These are phyloP conservation scores for Gymnopilus junonius DNA, from an alignment of 768 basidiomycete genomes.

Conservation along the genomic window DNA sequence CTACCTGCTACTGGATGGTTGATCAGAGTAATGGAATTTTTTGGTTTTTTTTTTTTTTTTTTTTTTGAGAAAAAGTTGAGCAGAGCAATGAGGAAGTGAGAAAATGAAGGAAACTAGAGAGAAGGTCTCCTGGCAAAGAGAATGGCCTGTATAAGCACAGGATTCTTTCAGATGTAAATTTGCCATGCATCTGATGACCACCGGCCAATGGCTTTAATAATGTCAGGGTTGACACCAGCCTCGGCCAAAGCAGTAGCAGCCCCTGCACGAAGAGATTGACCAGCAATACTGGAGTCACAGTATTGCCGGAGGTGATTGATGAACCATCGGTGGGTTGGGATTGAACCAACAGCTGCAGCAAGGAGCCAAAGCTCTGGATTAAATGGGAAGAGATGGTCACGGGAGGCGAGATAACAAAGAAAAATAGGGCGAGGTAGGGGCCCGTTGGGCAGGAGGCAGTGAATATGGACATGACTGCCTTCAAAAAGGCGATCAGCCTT, in stretches of 20 bases:
- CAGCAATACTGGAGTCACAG: neutral
- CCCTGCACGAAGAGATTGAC: neutral
- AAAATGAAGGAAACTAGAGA: too few relatives aligned
- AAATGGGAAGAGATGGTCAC: slow-evolving; percentile 1
- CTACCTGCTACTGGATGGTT: too few relatives aligned
- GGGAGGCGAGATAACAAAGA: neutral
- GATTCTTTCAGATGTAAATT: neutral
- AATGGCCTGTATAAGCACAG: neutral
- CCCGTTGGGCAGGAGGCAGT: too few relatives aligned
- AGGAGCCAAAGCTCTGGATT: slow-evolving; percentile 16
- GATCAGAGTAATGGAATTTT: too few relatives aligned
- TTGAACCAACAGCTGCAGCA: neutral
- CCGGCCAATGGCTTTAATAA: neutral
- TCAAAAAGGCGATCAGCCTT: slow-evolving; percentile 33
- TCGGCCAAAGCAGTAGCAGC: neutral
- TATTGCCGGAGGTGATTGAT: neutral
- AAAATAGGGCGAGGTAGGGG: neutral
- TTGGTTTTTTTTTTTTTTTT: too few relatives aligned
- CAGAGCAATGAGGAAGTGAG: too few relatives aligned
- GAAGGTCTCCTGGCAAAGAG: neutral
- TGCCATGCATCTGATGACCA: neutral
- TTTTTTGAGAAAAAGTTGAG: too few relatives aligned
- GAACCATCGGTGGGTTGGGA: slow-evolving; percentile 14
- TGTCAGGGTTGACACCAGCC: neutral
- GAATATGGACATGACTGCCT: slow-evolving; percentile 23